Percentiles rank a stretch among this genome's conserved stretches.
Evolutionary conservation across 176 grass and related monocot genomes (phyloP).

Genomic region (Aegilops tauschii): DNA sequence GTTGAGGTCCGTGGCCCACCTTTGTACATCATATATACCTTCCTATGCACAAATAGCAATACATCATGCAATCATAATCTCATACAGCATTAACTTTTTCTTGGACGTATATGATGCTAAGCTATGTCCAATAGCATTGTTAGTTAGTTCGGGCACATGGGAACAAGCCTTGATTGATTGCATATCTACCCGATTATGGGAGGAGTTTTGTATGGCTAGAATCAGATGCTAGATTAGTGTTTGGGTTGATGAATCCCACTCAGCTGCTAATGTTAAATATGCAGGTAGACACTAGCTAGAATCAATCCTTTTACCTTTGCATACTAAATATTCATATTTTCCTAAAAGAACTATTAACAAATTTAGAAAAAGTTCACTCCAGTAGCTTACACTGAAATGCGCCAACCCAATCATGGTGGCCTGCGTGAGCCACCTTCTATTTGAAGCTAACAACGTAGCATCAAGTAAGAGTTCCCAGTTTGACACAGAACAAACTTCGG

Average conservation of each 20-base stretch:
- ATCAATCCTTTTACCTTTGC: neutral
- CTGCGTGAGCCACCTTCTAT: no score
- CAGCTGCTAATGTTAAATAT: neutral
- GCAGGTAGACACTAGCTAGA: neutral
- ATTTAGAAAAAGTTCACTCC: no score
- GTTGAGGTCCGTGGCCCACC: no score
- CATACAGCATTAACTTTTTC: neutral
- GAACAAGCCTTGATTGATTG: neutral
- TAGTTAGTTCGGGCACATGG: neutral
- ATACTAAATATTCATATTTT: neutral
- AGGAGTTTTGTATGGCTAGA: neutral
- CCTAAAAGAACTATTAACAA: no score
- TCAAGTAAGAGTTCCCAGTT: no score
- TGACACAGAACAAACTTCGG: no score
- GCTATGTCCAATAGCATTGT: neutral
- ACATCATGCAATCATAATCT: no score
- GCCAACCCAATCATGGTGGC: no score
- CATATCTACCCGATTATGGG: neutral
- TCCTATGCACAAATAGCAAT: no score
- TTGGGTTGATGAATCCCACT: neutral
- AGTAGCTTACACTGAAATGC: no score
- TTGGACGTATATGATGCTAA: neutral
- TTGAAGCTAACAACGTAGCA: no score
- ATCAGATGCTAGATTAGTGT: neutral
- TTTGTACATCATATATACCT: no score